Evolutionary conservation across 2,329 filamentous ascomycete species (phyloP).

Genomic region (Fonsecaea multimorphosa): DNA sequence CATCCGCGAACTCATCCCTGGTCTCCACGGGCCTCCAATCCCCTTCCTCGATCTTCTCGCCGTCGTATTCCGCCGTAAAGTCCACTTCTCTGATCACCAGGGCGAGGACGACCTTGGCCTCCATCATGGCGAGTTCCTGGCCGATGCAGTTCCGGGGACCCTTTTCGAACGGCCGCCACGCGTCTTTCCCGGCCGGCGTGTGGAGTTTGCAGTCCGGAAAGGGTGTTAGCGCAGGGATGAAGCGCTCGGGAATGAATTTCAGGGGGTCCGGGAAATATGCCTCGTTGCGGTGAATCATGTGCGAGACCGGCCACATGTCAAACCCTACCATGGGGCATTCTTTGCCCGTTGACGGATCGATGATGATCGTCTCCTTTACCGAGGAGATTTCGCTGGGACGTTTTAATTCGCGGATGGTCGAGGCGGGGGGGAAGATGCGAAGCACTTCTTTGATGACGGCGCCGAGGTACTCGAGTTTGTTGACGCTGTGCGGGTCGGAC

Average conservation of each 20-base stretch:
- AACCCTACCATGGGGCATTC: conserved; percentile 32
- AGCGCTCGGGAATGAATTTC: conserved; percentile 59
- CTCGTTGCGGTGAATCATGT: conserved; percentile 48
- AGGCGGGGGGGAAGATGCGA: conserved; percentile 56
- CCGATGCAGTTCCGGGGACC: conserved; percentile 64
- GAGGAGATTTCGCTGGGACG: conserved; percentile 13
- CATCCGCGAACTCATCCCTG: conserved; percentile 26
- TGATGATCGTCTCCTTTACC: conserved; percentile 18
- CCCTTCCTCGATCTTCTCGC: conserved; percentile 29
- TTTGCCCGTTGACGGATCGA: conserved; percentile 33
- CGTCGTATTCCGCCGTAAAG: conserved; percentile 51
- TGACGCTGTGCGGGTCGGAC: conserved; percentile 55
- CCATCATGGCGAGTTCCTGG: conserved; percentile 61
- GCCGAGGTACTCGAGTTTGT: conserved; percentile 58
- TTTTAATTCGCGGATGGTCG: conserved; percentile 31
- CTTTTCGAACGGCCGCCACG: conserved; percentile 63
- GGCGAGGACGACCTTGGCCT: conserved; percentile 58
- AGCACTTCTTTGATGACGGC: conserved; percentile 62
- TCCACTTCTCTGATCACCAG: conserved; percentile 59
- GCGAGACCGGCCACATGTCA: conserved; percentile 35
- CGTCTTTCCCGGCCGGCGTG: conserved; percentile 49
- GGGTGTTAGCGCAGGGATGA: conserved; percentile 40
- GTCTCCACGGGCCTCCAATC: conserved; percentile 30
- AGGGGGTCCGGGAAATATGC: conserved; percentile 52
- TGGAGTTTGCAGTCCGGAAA: conserved; percentile 42